Base-by-base conservation (phyloP, 1,284 basidiomycete genomes). In the Tremellales sp. region DNA sequence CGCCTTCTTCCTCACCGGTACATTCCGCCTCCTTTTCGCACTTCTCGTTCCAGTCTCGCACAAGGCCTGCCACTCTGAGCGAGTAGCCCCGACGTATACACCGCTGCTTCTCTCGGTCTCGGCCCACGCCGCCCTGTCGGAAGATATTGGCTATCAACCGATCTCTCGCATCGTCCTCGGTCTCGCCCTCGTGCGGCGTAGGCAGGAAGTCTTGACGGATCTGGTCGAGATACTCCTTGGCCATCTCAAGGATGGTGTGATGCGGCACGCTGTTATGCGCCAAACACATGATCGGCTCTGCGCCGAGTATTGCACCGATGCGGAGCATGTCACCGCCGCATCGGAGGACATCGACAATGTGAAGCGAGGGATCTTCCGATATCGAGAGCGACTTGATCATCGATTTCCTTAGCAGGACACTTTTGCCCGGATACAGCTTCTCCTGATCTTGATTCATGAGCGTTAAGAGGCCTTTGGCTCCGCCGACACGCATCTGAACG, bases 401-500 rank as follows among this genome's bases (percentile, higher is more conserved):
- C 0, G 66, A 68, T 11, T 60, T 54, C 2, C 68, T 60, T 1
- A 71, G 54, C 2, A 67, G 27, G 13, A 71, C 49, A 17, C 66
- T 61, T 35, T 48, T 61, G 37, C 56, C 56, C 6, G 57, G 47
- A 33, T 64, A 55, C n/a, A 33, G 45, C 1, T 11, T 13, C 6
- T 52, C 48, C 43, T 68, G 60, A 2, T 33, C 40, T 0, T 46
- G 46, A 33, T 52, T 61, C 67, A 71, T 71, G 11, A 69, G 15
- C 2, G 57, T 50, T 15, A 71, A 48, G 7, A 71, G 48, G 10
- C 68, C 68, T 40, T 71, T 71, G n/a, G 64, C 48, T 0, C 67
- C 67, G 8, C 61, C 63, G 4, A 65, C 24, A 1, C 68, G 62
- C 42, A 71, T 62, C 44, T 71, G 68, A 0, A 71, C 50, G 13